A percentile compares a stretch with the other conserved stretches of the same genome.
phyloP scores from a whole-genome alignment of 2,329 filamentous ascomycete genomes.

The Botryotinia globosa region DNA sequence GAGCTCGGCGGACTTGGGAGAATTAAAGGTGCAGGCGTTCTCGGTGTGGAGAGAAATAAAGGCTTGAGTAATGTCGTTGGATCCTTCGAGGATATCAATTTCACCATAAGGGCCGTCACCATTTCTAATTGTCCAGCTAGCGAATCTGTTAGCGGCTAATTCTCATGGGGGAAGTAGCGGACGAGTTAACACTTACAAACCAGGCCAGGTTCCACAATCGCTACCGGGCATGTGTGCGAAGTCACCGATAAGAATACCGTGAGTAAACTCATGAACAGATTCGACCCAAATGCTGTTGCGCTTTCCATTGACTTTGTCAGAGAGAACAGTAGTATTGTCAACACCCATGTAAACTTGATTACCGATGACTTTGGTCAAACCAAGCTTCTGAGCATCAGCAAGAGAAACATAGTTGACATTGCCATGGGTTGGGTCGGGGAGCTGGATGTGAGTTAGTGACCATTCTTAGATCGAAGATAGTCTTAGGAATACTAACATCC shows the following conservation, averaged over 20 bases:
- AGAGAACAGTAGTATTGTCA: constrained; percentile 28
- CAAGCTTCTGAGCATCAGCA: constrained; percentile 49
- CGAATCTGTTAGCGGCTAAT: not conserved
- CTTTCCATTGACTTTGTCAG: constrained; percentile 41
- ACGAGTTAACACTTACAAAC: constrained; percentile 46
- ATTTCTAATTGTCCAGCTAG: constrained; percentile 32
- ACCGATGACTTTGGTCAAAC: constrained; percentile 56
- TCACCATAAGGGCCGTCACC: constrained; percentile 29
- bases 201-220: constrained; percentile 71
- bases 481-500: constrained; percentile 18
- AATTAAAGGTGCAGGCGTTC: constrained; percentile 26
- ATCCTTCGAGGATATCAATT: constrained; percentile 50
- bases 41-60: constrained; percentile 30
- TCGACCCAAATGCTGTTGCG: constrained; percentile 62
- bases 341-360: constrained; percentile 55
- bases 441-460: constrained; percentile 17
- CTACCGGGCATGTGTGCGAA: constrained; percentile 71
- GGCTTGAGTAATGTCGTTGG: constrained; percentile 47
- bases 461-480: not conserved
- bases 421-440: constrained; percentile 30
- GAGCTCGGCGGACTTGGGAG: constrained; percentile 19
- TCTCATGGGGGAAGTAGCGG: constrained; percentile 5
- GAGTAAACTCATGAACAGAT: constrained; percentile 59
- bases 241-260: constrained; percentile 68
- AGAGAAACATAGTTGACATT: constrained; percentile 40